phyloP scores from a whole-genome alignment of 768 basidiomycete species.

The Sporobolomyces pararoseus region DNA sequence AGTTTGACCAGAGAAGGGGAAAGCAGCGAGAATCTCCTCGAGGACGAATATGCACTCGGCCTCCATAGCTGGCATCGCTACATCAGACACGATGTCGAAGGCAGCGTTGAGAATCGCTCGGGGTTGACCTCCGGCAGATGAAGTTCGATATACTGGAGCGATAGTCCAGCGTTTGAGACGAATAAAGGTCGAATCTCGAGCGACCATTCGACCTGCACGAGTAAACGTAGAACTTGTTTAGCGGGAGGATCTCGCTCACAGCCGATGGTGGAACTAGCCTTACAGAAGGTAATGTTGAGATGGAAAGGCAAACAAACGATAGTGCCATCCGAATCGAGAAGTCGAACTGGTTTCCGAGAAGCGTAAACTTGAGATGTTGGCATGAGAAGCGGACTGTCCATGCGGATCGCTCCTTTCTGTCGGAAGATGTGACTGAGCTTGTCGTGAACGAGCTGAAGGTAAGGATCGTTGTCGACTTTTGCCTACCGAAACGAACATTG shows the following conservation, averaged over 20 bases:
- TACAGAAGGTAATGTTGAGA: slow-evolving; percentile 43
- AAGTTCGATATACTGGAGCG: slow-evolving; percentile 44
- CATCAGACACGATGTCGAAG: slow-evolving; percentile 47
- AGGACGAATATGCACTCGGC: slow-evolving; percentile 45
- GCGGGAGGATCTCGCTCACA: not conserved
- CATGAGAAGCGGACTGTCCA: slow-evolving; percentile 44
- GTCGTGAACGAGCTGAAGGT: slow-evolving; percentile 42
- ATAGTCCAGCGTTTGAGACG: slow-evolving; percentile 48
- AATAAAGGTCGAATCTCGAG: slow-evolving; percentile 41
- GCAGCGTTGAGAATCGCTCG: slow-evolving; percentile 44
- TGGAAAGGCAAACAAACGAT: slow-evolving; percentile 39
- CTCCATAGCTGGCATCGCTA: slow-evolving; percentile 45
- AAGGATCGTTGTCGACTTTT: slow-evolving; percentile 43
- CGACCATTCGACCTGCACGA: slow-evolving; percentile 42
- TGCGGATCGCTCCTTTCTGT: slow-evolving; percentile 40
- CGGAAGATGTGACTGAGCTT: slow-evolving; percentile 44
- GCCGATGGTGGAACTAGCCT: not conserved
- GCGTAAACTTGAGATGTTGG: slow-evolving; percentile 43
- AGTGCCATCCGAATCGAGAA: slow-evolving; percentile 43
- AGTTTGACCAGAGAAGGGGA: slow-evolving; percentile 34
- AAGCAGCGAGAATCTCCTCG: slow-evolving; percentile 39
- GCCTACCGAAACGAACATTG: slow-evolving; percentile 5
- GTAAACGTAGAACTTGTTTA: not conserved
- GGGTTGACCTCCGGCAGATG: slow-evolving; percentile 44
- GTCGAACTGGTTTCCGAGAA: slow-evolving; percentile 40